Evolutionary conservation across 345 rosid species (phyloP).

Genomic region (Carallia brachiata): DNA sequence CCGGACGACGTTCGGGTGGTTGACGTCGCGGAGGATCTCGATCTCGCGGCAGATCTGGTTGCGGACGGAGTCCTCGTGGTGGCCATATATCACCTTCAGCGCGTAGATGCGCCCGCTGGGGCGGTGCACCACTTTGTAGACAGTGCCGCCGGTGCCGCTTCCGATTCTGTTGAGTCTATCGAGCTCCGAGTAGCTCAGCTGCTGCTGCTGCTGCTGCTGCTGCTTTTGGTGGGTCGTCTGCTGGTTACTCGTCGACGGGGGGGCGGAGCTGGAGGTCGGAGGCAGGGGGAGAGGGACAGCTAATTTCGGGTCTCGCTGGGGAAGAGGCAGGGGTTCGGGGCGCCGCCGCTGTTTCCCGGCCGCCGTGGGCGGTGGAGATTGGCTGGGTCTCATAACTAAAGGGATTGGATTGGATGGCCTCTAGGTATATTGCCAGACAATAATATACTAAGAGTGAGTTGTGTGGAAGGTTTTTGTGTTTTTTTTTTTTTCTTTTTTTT

Average conservation of each 20-base stretch:
- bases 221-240: background rate
- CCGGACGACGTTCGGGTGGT: conserved; percentile 79
- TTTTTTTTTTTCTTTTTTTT: no score
- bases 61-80: conserved; percentile 79
- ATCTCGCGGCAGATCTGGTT: conserved; percentile 92
- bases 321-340: conserved; percentile 74
- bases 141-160: conserved; percentile 86
- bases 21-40: conserved; percentile 77
- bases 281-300: conserved; percentile 96
- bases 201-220: conserved; percentile 7
- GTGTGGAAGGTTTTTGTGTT: background rate
- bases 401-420: background rate
- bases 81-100: conserved; percentile 83
- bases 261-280: conserved; percentile 38
- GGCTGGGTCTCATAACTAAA: conserved; percentile 57
- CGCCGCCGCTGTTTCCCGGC: conserved; percentile 44
- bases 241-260: conserved; percentile 24
- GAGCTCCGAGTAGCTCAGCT: conserved; percentile 48
- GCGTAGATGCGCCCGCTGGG: conserved; percentile 53
- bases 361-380: conserved; percentile 40
- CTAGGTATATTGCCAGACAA: background rate
- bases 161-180: conserved; percentile 71
- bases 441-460: background rate
- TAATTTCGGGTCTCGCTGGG: conserved; percentile 52
- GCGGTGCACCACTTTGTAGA: conserved; percentile 83